Conservation (phyloP, 805 yeast genomes). For the Cyberlindnera nakhonratchasimensis region DNA sequence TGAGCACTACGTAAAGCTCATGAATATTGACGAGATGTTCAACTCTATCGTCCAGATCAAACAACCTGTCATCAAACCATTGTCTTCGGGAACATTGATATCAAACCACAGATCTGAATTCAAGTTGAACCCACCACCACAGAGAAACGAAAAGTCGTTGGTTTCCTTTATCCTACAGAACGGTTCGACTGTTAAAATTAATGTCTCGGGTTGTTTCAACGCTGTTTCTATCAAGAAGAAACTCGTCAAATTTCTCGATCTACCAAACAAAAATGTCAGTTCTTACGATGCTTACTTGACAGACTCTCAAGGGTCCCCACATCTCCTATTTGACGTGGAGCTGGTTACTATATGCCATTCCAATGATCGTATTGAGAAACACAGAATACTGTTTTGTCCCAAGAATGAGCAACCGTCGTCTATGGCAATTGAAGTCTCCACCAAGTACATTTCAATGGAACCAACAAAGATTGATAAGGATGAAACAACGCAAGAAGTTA, state of each 20-base stretch:
- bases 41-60: constrained; percentile 8
- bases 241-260: constrained; percentile 56
- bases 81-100: constrained; percentile 7
- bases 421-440: constrained; percentile 55
- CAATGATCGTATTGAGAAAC: constrained; percentile 63
- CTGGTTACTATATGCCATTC: constrained; percentile 81
- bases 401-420: constrained; percentile 60
- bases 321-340: constrained; percentile 68
- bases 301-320: constrained; percentile 39
- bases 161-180: constrained; percentile 72
- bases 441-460: constrained; percentile 32
- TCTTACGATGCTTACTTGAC: constrained; percentile 61
- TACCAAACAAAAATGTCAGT: constrained; percentile 39
- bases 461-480: constrained; percentile 15
- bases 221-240: constrained; percentile 74
- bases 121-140: constrained; percentile 23
- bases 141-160: constrained; percentile 18
- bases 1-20: constrained; percentile 6
- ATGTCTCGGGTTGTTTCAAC: constrained; percentile 74
- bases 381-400: constrained; percentile 64
- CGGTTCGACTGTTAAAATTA: constrained; percentile 66
- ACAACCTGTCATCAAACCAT: constrained; percentile 6
- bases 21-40: constrained; percentile 19
- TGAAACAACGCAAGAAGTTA: neutral
- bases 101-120: constrained; percentile 17